Conservation (phyloP, 2,329 filamentous ascomycete genomes). For the Xylaria multiplex region DNA sequence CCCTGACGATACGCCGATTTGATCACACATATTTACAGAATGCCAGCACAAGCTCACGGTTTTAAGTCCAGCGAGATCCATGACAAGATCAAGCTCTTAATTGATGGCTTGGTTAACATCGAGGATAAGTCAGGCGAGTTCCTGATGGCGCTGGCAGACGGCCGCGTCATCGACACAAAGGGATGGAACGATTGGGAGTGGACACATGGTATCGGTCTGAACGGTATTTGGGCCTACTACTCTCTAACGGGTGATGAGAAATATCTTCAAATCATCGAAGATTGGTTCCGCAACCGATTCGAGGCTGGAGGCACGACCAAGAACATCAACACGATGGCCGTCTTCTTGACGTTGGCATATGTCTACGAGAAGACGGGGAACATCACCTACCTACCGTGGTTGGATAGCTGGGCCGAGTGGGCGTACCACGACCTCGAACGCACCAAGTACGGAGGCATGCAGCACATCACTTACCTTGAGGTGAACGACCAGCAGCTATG, state of each 20-base stretch:
- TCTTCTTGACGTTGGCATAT: conserved; percentile 78
- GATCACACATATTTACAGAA: conserved; percentile 36
- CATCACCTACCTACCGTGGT: conserved; percentile 76
- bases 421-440: conserved; percentile 79
- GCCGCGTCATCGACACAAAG: conserved; percentile 83
- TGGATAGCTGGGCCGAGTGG: conserved; percentile 86
- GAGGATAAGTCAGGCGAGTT: conserved; percentile 79
- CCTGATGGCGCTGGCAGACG: conserved; percentile 75
- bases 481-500: conserved; percentile 80
- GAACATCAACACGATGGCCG: conserved; percentile 87
- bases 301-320: conserved; percentile 78
- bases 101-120: conserved; percentile 80
- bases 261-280: conserved; percentile 73
- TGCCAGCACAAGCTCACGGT: conserved; percentile 57
- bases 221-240: conserved; percentile 86
- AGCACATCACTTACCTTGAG: conserved; percentile 78
- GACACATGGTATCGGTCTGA: conserved; percentile 83
- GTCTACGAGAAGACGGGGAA: conserved; percentile 81
- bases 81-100: conserved; percentile 71
- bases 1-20: neutral
- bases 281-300: conserved; percentile 78
- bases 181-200: conserved; percentile 87
- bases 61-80: conserved; percentile 61
- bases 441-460: conserved; percentile 77
- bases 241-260: conserved; percentile 71